Conservation (phyloP, 495 filamentous ascomycete species). For the Haplographium delicatum region DNA sequence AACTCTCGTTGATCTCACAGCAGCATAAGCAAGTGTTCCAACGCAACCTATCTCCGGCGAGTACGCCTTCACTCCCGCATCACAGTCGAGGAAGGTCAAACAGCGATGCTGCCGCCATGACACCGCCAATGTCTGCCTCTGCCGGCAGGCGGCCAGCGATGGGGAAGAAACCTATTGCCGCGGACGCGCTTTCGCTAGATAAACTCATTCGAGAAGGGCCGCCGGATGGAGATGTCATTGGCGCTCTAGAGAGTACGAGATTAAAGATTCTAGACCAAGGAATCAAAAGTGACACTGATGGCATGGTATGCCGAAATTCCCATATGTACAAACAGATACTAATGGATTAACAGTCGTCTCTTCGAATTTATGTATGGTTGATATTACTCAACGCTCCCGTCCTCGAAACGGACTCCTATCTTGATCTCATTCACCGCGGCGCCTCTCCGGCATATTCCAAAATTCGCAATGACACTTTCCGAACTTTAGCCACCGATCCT, state of each 20-base stretch:
- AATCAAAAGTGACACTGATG: slow-evolving; percentile 77
- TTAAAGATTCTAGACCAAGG: slow-evolving; percentile 72
- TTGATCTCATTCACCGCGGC: slow-evolving; percentile 84
- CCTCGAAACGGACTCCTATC: slow-evolving; percentile 78
- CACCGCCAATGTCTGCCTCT: slow-evolving; percentile 9
- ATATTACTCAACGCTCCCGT: slow-evolving; percentile 83
- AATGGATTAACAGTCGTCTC: slow-evolving; percentile 59
- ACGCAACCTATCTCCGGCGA: slow-evolving; percentile 20
- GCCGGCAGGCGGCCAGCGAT: slow-evolving; percentile 11
- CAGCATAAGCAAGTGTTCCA: slow-evolving; percentile 30
- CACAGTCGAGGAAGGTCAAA: slow-evolving; percentile 56
- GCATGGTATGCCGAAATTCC: slow-evolving; percentile 61
- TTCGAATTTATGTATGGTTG: slow-evolving; percentile 93
- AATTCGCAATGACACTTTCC: slow-evolving; percentile 97
- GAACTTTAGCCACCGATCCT: slow-evolving; percentile 90
- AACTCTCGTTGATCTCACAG: slow-evolving; percentile 25
- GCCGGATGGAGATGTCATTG: slow-evolving; percentile 57
- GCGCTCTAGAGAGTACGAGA: slow-evolving; percentile 67
- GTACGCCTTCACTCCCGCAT: slow-evolving; percentile 25
- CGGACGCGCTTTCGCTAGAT: slow-evolving; percentile 61
- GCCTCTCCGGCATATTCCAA: slow-evolving; percentile 92
- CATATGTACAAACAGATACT: not conserved
- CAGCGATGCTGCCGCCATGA: slow-evolving; percentile 54
- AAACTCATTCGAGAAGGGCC: slow-evolving; percentile 66
- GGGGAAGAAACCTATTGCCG: slow-evolving; percentile 37